A percentile compares a stretch with the other conserved stretches of the same genome.
phyloP scores from a whole-genome alignment of 768 basidiomycete genomes.

The Rhizopogon salebrosus region DNA sequence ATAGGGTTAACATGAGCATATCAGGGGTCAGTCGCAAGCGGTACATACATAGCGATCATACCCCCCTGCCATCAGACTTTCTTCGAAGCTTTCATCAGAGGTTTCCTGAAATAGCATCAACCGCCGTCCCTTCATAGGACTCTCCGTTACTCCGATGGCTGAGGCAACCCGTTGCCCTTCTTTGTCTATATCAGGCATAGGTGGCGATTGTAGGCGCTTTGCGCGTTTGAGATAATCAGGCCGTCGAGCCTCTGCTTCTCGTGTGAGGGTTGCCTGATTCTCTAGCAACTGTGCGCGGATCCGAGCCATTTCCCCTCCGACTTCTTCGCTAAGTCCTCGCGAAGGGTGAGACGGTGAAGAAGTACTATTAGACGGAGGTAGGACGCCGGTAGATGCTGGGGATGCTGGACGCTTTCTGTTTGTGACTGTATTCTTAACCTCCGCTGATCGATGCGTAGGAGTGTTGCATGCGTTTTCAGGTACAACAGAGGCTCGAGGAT shows the following conservation, averaged over 20 bases:
- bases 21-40: background rate
- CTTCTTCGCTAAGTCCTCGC: constrained; percentile 13
- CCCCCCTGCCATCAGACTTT: constrained; percentile 78
- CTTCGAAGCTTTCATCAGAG: constrained; percentile 80
- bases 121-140: constrained; percentile 66
- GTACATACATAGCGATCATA: constrained; percentile 70
- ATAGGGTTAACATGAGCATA: constrained; percentile 7
- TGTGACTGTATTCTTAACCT: background rate
- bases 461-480: background rate
- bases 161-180: constrained; percentile 12
- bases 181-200: constrained; percentile 29
- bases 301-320: constrained; percentile 55
- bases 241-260: constrained; percentile 55
- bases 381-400: background rate
- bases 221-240: constrained; percentile 69
- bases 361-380: constrained; percentile 21
- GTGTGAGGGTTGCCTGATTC: constrained; percentile 42
- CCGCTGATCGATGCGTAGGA: background rate
- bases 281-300: constrained; percentile 51
- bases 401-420: constrained; percentile 2
- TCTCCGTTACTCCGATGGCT: constrained; percentile 60
- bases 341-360: constrained; percentile 10
- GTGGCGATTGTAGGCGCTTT: constrained; percentile 33
- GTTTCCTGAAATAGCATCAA: constrained; percentile 78
- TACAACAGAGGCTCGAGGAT: background rate